Base-by-base conservation (phyloP, 2,329 filamentous ascomycete genomes). In the Monilinia vaccinii-corymbosi region DNA sequence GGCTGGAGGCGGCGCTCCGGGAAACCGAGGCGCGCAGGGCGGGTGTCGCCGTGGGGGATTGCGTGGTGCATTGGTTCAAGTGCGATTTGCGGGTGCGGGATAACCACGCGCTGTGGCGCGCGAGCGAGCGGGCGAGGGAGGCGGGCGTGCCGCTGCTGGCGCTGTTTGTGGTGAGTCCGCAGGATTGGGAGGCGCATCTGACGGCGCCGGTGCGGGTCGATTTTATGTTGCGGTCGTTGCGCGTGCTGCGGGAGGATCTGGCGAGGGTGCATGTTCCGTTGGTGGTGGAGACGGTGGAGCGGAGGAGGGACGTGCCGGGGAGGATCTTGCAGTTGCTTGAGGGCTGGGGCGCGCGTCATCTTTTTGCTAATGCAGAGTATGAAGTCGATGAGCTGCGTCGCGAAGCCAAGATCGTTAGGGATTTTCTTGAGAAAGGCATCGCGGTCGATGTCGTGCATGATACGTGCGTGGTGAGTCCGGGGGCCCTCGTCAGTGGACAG, bases 11-110 rank as follows among this genome's bases (percentile, higher is more conserved):
- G 0, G 84, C 85, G 0, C 77, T 91, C 6, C 71, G 78, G 28
- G 81, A 85, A 2, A 94, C 90, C 0, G 73, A 77, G 2, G 67
- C 73, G 0, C 71, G 74, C 40, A 79, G 88, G 10, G 75, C 78
- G 32, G 72, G 75, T 1, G 78, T 88, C 14, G 63, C 74, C 1
- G 75, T 79, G 0, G 81, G 81, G 34, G 76, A 82, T 31, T 83
- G 85, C 0, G 86, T 96, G 0, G 82, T 96, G 0, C 89, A 96
- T 73, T 96, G 91, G 91, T 96, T 93, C 77, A 95, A 94, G 74
- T 84, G 82, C 69, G 92, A 96, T 71, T 74, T 96, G 55, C 81
- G 91, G 3, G 78, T 81, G 1, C 73, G 75, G 0, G 92, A 97
- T 71, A 96, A 96, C 71, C 86, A 81, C 10, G 82, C 82, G 0